A percentile compares a stretch with the other conserved stretches of the same genome.
phyloP scores from a whole-genome alignment of 805 yeast species.

The Huiozyma sinensis region DNA sequence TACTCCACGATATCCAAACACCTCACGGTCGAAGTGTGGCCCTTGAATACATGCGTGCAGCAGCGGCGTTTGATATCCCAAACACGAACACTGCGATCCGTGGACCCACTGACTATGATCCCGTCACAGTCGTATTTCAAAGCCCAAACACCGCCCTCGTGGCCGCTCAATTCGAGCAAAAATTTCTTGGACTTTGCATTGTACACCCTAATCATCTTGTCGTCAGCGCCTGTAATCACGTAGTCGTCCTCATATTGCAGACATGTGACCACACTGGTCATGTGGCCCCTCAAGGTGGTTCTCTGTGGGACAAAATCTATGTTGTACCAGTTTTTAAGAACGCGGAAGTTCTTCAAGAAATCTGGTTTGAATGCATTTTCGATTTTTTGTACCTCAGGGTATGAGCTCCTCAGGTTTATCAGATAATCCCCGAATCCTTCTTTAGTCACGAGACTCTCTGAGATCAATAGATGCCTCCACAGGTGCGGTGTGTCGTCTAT shows the following conservation, averaged over 20 bases:
- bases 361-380: conserved; percentile 33
- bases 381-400: conserved; percentile 17
- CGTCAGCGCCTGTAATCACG: conserved; percentile 89
- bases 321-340: conserved; percentile 71
- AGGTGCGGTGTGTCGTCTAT: conserved; percentile 48
- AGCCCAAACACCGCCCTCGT: conserved; percentile 99
- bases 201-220: conserved; percentile 68
- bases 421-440: conserved; percentile 35
- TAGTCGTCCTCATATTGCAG: conserved; percentile 85
- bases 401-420: conserved; percentile 16
- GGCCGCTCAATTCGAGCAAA: conserved; percentile 60
- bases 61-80: conserved; percentile 82
- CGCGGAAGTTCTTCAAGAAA: conserved; percentile 64
- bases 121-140: conserved; percentile 73
- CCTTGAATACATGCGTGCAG: conserved; percentile 85
- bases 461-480: conserved; percentile 58
- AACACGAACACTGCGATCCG: conserved; percentile 86
- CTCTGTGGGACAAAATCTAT: conserved; percentile 58
- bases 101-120: conserved; percentile 76
- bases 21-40: conserved; percentile 88
- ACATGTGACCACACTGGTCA: conserved; percentile 83
- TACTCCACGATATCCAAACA: conserved; percentile 76
- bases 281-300: conserved; percentile 58
- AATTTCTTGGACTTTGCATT: conserved; percentile 63
- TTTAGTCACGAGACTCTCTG: conserved; percentile 48